phyloP scores from a whole-genome alignment of 2,329 filamentous ascomycete genomes.

The Atkinsonella texensis region DNA sequence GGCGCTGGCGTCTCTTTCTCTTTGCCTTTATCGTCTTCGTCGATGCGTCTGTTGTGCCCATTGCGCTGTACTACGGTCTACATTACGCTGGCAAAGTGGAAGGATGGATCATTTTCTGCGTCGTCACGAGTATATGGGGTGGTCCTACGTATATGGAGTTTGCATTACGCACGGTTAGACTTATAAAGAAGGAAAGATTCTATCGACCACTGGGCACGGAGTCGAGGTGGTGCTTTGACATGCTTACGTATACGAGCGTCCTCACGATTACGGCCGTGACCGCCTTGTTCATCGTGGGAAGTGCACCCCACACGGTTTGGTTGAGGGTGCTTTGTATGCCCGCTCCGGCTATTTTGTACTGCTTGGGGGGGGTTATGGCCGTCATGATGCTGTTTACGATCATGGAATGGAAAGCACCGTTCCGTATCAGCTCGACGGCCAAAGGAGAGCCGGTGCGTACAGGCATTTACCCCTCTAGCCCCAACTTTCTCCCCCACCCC shows the following conservation, averaged over 20 bases:
- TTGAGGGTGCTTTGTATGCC: conserved; percentile 40
- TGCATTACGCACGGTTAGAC: conserved; percentile 33
- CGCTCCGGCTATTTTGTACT: conserved; percentile 37
- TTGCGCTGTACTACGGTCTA: conserved; percentile 40
- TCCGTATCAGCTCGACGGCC: conserved; percentile 50
- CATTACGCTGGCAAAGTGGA: conserved; percentile 27
- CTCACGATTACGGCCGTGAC: conserved; percentile 38
- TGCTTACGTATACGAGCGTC: conserved; percentile 33
- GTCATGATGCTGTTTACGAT: conserved; percentile 22
- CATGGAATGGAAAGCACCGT: conserved; percentile 37
- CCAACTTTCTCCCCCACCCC: background rate
- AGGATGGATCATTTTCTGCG: conserved; percentile 35
- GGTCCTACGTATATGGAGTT: conserved; percentile 43
- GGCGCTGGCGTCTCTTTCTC: conserved; percentile 31
- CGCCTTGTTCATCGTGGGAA: conserved; percentile 36
- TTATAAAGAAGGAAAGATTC: conserved; percentile 35
- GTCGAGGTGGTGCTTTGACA: conserved; percentile 37
- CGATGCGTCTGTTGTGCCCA: conserved; percentile 31
- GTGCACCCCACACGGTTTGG: conserved; percentile 36
- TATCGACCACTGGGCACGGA: conserved; percentile 37
- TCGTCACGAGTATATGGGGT: conserved; percentile 43
- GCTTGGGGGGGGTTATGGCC: conserved; percentile 29
- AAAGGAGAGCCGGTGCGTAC: conserved; percentile 34
- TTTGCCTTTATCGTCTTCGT: conserved; percentile 37
- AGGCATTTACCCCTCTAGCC: background rate